Base-by-base conservation (phyloP, 345 rosid genomes). In the Lepidium africanum region DNA sequence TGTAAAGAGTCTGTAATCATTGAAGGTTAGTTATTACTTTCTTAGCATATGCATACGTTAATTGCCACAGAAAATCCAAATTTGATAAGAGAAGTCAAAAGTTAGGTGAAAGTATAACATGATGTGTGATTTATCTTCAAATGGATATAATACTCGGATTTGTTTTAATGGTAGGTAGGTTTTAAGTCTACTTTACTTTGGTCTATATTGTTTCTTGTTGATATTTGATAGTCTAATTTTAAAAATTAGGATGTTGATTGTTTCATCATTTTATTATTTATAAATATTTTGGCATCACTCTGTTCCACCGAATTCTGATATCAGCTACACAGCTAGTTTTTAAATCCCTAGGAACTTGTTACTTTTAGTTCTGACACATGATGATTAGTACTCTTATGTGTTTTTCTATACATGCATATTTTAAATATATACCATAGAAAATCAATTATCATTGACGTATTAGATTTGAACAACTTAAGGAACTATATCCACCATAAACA, bases 1-100 rank as follows among this genome's bases (percentile, higher is more conserved):
- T 92, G 91, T 45, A 96, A 95, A 21, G n/a, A 21, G 23, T 21
- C 17, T 27, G 3, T 53, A 43, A 35, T 36, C 37, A 13, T 36
- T 36, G 5, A 36, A 25, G 27, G 27, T 25, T n/a, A 4, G 9
- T 9, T n/a, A 2, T 21, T 21, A 21, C 23, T 21, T 21, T 21
- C 23, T 21, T 21, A 21, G 23, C 23, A 21, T 21, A 21, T 21
- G 23, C 23, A 21, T 21, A 21, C 23, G 2, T 21, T 21, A 2
- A 25, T 30, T 36, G 39, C 39, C 39, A 36, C 39, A 6, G 17
- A 32, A 30, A 13, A 32, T 39, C 5, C 40, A 50, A 65, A 50
- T 13, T 65, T 50, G 48, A 4, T 25, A 2, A 46, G 33, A 25
- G 27, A 25, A 37, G 16, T 9, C 3, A 25, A 25, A 3, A 25